Evolutionary conservation across 78 protist species (phyloP).

Genomic region (Polysphondylium violaceum): DNA sequence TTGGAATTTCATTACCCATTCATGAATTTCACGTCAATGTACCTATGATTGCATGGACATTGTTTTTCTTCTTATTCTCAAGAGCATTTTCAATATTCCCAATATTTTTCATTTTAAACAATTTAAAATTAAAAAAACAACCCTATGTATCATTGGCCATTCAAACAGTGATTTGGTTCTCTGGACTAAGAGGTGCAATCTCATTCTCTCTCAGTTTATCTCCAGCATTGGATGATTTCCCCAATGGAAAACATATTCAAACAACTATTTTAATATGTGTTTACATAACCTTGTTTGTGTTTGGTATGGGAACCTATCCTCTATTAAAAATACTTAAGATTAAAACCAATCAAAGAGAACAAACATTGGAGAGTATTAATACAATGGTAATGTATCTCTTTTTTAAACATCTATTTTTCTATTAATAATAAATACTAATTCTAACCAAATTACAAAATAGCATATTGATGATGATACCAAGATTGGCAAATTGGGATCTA

Average conservation of each 20-base stretch:
- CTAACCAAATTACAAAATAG: no score
- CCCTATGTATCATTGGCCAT: background rate
- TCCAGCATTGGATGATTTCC: no score
- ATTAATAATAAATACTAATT: no score
- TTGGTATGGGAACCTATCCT: slow-evolving; percentile 52
- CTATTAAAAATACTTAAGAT: slow-evolving; percentile 31
- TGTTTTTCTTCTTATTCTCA: background rate
- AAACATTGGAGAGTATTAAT: background rate
- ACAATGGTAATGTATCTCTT: background rate
- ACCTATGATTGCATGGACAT: slow-evolving; percentile 17
- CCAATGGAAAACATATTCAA: background rate
- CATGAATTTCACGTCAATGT: background rate
- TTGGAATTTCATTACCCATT: slow-evolving; percentile 41
- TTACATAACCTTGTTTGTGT: slow-evolving; percentile 22
- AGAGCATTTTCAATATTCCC: slow-evolving; percentile 26
- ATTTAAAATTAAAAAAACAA: no score
- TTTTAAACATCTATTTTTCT: background rate
- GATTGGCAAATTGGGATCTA: background rate
- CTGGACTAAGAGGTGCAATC: slow-evolving; percentile 94
- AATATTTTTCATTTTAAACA: no score
- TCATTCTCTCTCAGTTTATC: slow-evolving; percentile 84
- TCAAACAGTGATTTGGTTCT: slow-evolving; percentile 75
- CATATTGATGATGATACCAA: background rate
- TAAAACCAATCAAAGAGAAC: background rate
- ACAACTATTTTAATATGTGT: slow-evolving; percentile 31